Conservation (phyloP, 305 asterid species). For the Fraxinus xanthoxyloides region DNA sequence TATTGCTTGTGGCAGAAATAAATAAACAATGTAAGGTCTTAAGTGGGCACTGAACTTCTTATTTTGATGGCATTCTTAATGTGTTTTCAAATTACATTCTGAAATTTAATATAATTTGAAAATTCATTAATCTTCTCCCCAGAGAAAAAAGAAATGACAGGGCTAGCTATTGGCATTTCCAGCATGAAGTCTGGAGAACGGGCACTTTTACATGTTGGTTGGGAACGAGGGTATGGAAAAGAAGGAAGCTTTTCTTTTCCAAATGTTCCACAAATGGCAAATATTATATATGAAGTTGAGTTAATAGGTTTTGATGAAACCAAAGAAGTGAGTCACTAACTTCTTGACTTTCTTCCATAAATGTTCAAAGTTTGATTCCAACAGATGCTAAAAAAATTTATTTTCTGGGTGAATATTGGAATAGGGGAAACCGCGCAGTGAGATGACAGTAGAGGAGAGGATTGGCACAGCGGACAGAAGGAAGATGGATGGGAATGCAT, state of each 20-base stretch:
- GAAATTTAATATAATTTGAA: constrained; percentile 16
- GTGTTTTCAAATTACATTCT: background rate
- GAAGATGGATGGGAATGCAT: constrained; percentile 92
- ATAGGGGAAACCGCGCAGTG: constrained; percentile 89
- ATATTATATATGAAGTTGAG: constrained; percentile 85
- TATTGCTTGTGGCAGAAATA: background rate
- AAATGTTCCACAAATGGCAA: constrained; percentile 90
- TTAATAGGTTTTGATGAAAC: constrained; percentile 95
- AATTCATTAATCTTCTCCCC: constrained; percentile 28
- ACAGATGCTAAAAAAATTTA: background rate
- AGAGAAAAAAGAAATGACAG: constrained; percentile 92
- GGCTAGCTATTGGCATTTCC: constrained; percentile 80
- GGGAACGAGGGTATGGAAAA: constrained; percentile 95
- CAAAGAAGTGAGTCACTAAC: constrained; percentile 62
- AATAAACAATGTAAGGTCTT: background rate
- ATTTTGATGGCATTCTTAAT: background rate
- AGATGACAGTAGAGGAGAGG: constrained; percentile 99
- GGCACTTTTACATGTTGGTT: constrained; percentile 71
- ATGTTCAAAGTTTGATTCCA: background rate
- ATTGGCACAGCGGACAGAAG: constrained; percentile 93
- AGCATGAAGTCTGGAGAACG: constrained; percentile 91
- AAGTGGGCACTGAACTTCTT: background rate
- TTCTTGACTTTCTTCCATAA: background rate
- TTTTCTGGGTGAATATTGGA: constrained; percentile 23
- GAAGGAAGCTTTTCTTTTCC: constrained; percentile 98